Evolutionary conservation across 225 moss, liverwort and hornwort genomes (phyloP).

Genomic region (Antitrichia curtipendula): DNA sequence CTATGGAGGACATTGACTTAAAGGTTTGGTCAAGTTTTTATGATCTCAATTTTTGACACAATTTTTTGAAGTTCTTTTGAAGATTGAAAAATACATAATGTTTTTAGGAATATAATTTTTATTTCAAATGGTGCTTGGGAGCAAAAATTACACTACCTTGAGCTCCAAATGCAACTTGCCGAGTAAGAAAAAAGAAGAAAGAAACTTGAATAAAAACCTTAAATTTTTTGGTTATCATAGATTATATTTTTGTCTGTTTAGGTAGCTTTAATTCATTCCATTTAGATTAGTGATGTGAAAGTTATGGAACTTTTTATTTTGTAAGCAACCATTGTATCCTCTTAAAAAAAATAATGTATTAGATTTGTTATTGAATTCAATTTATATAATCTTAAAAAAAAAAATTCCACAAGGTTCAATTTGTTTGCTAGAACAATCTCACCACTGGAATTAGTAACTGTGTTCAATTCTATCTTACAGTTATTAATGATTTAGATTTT

Average conservation of each 20-base stretch:
- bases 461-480: neutral
- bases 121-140: rapidly evolving
- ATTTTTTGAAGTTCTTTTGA: too few species aligned
- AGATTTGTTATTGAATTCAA: rapidly evolving
- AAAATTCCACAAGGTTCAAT: neutral
- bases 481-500: neutral
- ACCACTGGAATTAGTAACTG: neutral
- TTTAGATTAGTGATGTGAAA: neutral
- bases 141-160: rapidly evolving
- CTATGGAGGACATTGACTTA: too few species aligned
- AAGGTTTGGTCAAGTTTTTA: neutral
- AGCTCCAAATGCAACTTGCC: rapidly evolving
- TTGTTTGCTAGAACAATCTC: neutral
- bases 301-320: neutral
- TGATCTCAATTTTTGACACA: neutral
- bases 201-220: neutral
- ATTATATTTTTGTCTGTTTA: neutral
- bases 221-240: neutral
- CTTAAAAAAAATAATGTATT: neutral
- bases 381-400: neutral
- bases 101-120: neutral
- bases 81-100: neutral
- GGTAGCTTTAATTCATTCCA: neutral
- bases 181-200: neutral
- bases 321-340: rapidly evolving